Evolutionary conservation across 1,139 yeast genomes (phyloP), one percentile per base, ranked within the genome.

Genomic region (Sugiyamaella grinbergsii): DNA sequence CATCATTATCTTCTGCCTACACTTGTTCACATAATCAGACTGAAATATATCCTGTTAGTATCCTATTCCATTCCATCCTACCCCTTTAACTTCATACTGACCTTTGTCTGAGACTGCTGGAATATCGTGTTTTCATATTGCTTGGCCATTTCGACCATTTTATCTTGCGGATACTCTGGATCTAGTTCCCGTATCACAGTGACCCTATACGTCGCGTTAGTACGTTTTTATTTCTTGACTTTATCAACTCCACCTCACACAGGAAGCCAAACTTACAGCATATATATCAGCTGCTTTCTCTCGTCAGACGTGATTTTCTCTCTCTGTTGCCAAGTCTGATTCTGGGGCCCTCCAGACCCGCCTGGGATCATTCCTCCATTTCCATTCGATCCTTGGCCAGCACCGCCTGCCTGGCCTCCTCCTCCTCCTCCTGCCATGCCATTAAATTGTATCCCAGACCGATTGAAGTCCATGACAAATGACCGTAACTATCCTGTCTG

Each of bases 111-210:
- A 20, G 70, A 61, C 26, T 55, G 53, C 32, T 54, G 55, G 54
- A 59, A 68, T 23, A 65, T 63, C 24, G 52, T 50, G 42, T 56
- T 58, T 37, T 67, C 71, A 48, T 61, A 63, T 42, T 62, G 62
- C 47, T 62, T 67, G 1, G 71, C 71, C 42, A 63, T 53, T 11
- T 42, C 55, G 5, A 63, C 55, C 24, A 66, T 56, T 39, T 63
- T 58, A 31, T 62, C 68, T 33, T 63, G 62, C 8, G 67, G 61
- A 22, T 59, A 60, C 13, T 55, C 54, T 2, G 63, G 62, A 1
- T 63, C 63, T 24, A 63, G 50, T 29, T 55, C 58, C 47, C 59
- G 60, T 49, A 62, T 58, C 6, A 57, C 58, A 32, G 56, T 50
- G 28, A 56, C 55, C 4, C 59, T 56, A 20, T n/a, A 23, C 8